These are phyloP conservation scores for Paxillus rubicundulus DNA, from an alignment of 768 basidiomycete species.

Conservation along the genomic window DNA sequence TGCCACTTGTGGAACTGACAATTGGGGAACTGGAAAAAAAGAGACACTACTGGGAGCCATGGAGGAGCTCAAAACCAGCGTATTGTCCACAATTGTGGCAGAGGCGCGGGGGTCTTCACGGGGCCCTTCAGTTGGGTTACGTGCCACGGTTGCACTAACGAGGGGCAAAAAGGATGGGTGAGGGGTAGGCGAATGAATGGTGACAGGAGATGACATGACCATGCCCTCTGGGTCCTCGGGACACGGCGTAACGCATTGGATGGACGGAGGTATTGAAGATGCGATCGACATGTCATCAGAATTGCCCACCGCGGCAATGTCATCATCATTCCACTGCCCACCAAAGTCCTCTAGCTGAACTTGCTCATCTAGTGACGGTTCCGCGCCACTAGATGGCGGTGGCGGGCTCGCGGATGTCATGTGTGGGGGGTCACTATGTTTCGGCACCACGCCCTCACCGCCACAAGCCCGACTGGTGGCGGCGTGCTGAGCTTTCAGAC, in stretches of 20 bases:
- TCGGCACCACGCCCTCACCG: neutral
- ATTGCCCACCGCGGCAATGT: neutral
- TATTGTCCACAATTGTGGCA: neutral
- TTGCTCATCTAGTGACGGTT: neutral
- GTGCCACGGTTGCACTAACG: neutral
- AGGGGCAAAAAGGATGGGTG: neutral
- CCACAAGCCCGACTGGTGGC: neutral
- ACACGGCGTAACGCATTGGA: neutral
- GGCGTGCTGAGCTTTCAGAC: neutral
- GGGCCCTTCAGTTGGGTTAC: neutral
- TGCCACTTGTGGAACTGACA: neutral
- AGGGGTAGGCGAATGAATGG: neutral
- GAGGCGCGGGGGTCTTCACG: neutral
- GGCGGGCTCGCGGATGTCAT: neutral
- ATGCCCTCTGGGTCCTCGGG: slow-evolving; percentile 2
- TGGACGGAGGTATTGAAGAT: slow-evolving; percentile 5
- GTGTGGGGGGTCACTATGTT: neutral
- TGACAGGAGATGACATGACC: slow-evolving; percentile 5
- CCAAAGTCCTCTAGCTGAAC: neutral
- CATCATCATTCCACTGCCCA: neutral
- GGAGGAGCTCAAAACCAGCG: neutral
- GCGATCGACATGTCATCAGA: slow-evolving; percentile 2
- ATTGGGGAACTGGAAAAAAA: neutral
- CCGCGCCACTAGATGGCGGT: neutral
- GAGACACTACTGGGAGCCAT: neutral